Percentiles rank a stretch among this genome's conserved stretches.
These are phyloP conservation scores for Aspergillus sp. DNA, from an alignment of 2,329 filamentous ascomycete genomes.

Conservation along the genomic window DNA sequence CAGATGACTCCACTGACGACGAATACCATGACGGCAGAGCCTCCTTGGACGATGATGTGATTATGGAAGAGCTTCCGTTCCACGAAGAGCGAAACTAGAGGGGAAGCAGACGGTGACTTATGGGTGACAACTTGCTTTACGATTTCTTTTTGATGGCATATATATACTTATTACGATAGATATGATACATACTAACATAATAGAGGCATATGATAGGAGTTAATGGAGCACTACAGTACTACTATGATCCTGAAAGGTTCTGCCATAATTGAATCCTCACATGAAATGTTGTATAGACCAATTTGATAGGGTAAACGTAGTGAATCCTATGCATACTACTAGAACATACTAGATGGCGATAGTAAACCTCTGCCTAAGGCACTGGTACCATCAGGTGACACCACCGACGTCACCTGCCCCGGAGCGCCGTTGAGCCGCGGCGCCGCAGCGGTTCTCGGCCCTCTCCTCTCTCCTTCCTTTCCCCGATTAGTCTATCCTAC, in stretches of 20 bases:
- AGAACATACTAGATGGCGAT: too few species aligned
- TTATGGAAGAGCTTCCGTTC: slow-evolving; percentile 19
- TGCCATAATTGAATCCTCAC: too few species aligned
- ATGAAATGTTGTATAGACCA: not conserved
- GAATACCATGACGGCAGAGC: slow-evolving; percentile 31
- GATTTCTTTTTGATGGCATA: slow-evolving; percentile 10
- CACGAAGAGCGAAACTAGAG: slow-evolving; percentile 9
- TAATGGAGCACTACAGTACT: not conserved
- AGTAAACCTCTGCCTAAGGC: not conserved
- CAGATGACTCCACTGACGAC: slow-evolving; percentile 43
- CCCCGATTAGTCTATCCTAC: not conserved
- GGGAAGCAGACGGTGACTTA: not conserved
- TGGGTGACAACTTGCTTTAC: not conserved
- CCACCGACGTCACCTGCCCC: slow-evolving; percentile 15
- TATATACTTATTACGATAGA: slow-evolving; percentile 14
- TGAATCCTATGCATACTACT: too few species aligned
- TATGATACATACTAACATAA: slow-evolving; percentile 12
- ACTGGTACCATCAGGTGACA: slow-evolving; percentile 2
- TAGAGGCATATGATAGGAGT: not conserved
- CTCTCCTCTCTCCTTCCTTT: not conserved
- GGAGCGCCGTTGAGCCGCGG: not conserved
- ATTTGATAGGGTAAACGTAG: too few species aligned
- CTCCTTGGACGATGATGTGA: slow-evolving; percentile 17
- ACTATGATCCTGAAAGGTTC: too few species aligned
- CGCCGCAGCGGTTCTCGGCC: not conserved